Conservation (phyloP, 129 eudicot genomes). For the Centella asiatica region DNA sequence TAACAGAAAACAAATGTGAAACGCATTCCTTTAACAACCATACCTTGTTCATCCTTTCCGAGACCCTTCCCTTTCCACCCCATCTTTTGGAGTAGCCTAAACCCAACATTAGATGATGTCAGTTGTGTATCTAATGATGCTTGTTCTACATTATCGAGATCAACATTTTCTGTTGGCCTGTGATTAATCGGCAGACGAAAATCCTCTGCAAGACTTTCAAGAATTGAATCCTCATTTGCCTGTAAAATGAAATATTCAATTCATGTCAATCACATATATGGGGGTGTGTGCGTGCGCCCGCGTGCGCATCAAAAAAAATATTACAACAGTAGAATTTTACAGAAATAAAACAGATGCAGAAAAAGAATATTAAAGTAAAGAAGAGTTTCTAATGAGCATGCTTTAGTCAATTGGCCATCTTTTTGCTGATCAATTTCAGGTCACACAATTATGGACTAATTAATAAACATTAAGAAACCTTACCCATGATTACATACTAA, state of each 20-base stretch:
- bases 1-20: background rate
- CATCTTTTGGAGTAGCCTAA: conserved; percentile 93
- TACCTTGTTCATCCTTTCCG: conserved; percentile 98
- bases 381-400: too few relatives aligned
- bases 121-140: conserved; percentile 81
- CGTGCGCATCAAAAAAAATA: too few relatives aligned
- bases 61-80: conserved; percentile 99
- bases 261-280: too few relatives aligned
- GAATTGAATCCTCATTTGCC: conserved; percentile 47
- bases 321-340: too few relatives aligned
- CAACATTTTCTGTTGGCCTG: conserved; percentile 82
- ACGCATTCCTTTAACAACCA: conserved; percentile 1
- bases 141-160: conserved; percentile 86
- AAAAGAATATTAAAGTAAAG: too few relatives aligned
- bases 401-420: too few relatives aligned
- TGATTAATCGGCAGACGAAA: conserved; percentile 84
- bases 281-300: too few relatives aligned
- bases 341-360: too few relatives aligned
- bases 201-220: conserved; percentile 71
- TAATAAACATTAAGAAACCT: background rate
- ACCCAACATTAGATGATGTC: conserved; percentile 84
- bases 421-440: too few relatives aligned
- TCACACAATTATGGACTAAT: background rate
- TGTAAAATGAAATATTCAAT: conserved; percentile 13
- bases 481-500: too few relatives aligned